Percentiles rank a stretch among this genome's conserved stretches.
Evolutionary conservation across 2,329 filamentous ascomycete species (phyloP).

Genomic region (Calonectria leucothoes): DNA sequence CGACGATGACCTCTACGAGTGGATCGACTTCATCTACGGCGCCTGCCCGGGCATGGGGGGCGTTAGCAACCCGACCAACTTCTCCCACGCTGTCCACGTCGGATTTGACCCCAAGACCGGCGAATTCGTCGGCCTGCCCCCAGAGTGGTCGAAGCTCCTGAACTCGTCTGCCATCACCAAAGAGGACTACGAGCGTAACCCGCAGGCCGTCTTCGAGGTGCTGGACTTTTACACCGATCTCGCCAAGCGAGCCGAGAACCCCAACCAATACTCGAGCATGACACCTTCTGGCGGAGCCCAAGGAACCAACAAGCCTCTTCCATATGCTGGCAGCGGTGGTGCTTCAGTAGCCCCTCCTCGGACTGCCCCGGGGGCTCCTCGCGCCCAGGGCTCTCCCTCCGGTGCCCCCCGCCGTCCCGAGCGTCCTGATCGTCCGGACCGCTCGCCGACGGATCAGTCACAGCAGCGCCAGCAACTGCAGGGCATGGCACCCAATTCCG

Average conservation of each 20-base stretch:
- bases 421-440: slow-evolving; percentile 46
- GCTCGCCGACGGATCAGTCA: slow-evolving; percentile 50
- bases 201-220: slow-evolving; percentile 84
- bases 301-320: slow-evolving; percentile 69
- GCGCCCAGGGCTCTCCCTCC: slow-evolving; percentile 52
- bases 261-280: slow-evolving; percentile 74
- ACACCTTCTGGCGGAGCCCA: slow-evolving; percentile 69
- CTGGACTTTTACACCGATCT: slow-evolving; percentile 89
- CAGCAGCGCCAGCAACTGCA: slow-evolving; percentile 70
- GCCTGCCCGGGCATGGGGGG: slow-evolving; percentile 97
- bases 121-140: slow-evolving; percentile 92
- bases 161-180: slow-evolving; percentile 98
- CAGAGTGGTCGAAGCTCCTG: slow-evolving; percentile 96
- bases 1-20: slow-evolving; percentile 97
- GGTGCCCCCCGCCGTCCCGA: slow-evolving; percentile 58
- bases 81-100: slow-evolving; percentile 96
- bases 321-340: slow-evolving; percentile 61
- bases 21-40: slow-evolving; percentile 98
- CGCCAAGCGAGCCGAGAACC: slow-evolving; percentile 79
- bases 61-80: slow-evolving; percentile 98
- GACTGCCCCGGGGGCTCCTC: slow-evolving; percentile 62
- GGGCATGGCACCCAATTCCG: slow-evolving; percentile 66
- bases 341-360: slow-evolving; percentile 75
- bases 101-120: slow-evolving; percentile 96
- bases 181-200: slow-evolving; percentile 98